A percentile compares a stretch with the other conserved stretches of the same genome.
Conservation (phyloP, 345 rosid species). For the Gossypium longicalyx region DNA sequence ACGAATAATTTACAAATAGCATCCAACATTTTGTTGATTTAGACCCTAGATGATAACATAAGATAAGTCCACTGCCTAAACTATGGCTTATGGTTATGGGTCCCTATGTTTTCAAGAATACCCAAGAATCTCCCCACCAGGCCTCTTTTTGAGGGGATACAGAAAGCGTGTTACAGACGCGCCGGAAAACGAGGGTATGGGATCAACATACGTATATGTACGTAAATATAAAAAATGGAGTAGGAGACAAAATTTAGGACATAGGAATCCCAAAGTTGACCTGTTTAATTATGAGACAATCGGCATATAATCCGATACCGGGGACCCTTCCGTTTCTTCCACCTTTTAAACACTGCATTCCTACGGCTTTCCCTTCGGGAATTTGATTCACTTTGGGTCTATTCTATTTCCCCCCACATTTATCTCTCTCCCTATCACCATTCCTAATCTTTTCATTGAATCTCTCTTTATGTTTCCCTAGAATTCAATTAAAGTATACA, state of each 20-base stretch:
- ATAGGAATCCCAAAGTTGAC: conserved; percentile 24
- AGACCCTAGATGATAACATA: no score
- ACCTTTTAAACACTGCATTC: conserved; percentile 7
- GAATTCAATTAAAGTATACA: no score
- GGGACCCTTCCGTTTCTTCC: conserved; percentile 20
- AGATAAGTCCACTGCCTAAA: no score
- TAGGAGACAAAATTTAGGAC: conserved; percentile 12
- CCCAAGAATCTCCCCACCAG: no score
- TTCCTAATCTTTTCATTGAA: not conserved
- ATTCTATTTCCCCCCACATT: no score
- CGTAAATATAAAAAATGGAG: no score
- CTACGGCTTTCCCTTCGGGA: not conserved
- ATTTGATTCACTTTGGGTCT: not conserved
- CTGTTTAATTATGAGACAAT: conserved; percentile 23
- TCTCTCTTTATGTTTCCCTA: not conserved
- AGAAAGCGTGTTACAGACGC: not conserved
- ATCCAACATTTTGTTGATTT: no score
- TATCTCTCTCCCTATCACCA: no score
- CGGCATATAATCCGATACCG: conserved; percentile 28
- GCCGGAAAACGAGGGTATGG: not conserved
- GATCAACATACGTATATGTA: no score
- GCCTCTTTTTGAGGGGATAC: not conserved
- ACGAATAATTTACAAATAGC: no score
- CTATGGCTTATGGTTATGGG: no score
- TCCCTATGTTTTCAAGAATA: no score